Conservation (phyloP, 768 basidiomycete species). For the Neoboletus brunneissimus region DNA sequence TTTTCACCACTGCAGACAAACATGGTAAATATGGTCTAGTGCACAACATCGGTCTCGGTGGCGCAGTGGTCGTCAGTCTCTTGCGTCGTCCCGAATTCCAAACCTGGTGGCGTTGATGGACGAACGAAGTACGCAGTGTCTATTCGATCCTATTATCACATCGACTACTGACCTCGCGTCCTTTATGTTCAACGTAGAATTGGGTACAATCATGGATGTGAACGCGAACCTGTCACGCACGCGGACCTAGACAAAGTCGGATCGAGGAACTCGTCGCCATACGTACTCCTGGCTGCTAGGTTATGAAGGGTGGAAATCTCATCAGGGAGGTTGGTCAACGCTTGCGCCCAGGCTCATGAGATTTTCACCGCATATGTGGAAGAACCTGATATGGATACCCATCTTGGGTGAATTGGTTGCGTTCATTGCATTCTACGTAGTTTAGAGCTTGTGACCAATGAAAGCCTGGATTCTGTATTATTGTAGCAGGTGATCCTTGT, state of each 20-base stretch:
- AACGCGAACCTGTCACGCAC: constrained; percentile 59
- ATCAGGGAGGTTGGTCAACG: not conserved
- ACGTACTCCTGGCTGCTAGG: constrained; percentile 39
- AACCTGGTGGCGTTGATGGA: constrained; percentile 64
- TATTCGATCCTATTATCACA: not conserved
- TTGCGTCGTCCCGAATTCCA: constrained; percentile 75
- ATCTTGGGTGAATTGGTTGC: not conserved
- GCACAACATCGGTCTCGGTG: constrained; percentile 82
- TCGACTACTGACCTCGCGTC: not conserved
- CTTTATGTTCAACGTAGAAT: constrained; percentile 40
- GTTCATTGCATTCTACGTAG: not conserved
- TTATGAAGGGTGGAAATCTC: constrained; percentile 27
- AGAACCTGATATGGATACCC: not conserved
- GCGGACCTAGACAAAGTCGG: constrained; percentile 75
- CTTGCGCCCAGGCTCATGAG: not conserved
- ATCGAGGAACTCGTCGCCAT: constrained; percentile 56
- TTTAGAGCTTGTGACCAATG: not conserved
- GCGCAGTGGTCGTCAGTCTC: constrained; percentile 74
- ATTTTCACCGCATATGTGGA: not conserved
- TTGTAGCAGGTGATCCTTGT: not conserved
- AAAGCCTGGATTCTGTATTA: not conserved
- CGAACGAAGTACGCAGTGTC: constrained; percentile 53
- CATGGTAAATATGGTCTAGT: constrained; percentile 78
- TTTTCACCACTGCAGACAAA: constrained; percentile 59
- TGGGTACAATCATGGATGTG: constrained; percentile 78